Evolutionary conservation across 305 asterid genomes (phyloP).

Genomic region (Solanum aculeatissimum): DNA sequence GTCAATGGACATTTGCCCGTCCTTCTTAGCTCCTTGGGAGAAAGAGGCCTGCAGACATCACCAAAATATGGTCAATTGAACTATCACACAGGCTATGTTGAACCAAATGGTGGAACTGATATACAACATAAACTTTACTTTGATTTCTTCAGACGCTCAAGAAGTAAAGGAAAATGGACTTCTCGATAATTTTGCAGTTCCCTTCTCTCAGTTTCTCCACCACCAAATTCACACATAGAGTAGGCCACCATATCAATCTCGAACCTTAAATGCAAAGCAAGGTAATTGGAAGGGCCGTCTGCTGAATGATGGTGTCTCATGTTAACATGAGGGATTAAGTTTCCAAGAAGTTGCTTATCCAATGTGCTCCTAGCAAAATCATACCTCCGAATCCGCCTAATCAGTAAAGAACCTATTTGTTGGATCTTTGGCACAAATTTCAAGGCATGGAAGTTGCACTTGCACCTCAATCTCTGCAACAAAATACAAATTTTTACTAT

Average conservation of each 20-base stretch:
- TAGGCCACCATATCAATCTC: conserved; percentile 98
- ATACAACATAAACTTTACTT: conserved; percentile 19
- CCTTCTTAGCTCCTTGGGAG: conserved; percentile 49
- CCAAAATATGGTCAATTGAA: not conserved
- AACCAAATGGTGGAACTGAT: not conserved
- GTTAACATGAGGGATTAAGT: conserved; percentile 28
- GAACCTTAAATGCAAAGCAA: conserved; percentile 86
- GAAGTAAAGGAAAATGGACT: conserved; percentile 67
- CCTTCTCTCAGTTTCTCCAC: conserved; percentile 58
- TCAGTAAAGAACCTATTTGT: conserved; percentile 42
- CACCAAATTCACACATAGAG: conserved; percentile 87
- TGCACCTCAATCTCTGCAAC: conserved; percentile 80
- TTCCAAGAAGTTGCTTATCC: conserved; percentile 72
- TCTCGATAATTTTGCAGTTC: conserved; percentile 71
- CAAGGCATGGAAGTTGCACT: conserved; percentile 88
- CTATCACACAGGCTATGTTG: not conserved
- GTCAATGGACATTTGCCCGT: conserved; percentile 84
- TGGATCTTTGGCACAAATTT: conserved; percentile 68
- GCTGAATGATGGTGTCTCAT: not conserved
- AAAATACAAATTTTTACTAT: not conserved
- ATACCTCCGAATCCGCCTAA: conserved; percentile 51
- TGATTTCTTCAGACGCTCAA: conserved; percentile 57
- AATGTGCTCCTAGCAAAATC: conserved; percentile 28
- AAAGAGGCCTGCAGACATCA: conserved; percentile 24
- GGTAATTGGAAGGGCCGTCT: conserved; percentile 41